Evolutionary conservation across 1,284 basidiomycete species (phyloP).

Genomic region (Phlebopus sp.): DNA sequence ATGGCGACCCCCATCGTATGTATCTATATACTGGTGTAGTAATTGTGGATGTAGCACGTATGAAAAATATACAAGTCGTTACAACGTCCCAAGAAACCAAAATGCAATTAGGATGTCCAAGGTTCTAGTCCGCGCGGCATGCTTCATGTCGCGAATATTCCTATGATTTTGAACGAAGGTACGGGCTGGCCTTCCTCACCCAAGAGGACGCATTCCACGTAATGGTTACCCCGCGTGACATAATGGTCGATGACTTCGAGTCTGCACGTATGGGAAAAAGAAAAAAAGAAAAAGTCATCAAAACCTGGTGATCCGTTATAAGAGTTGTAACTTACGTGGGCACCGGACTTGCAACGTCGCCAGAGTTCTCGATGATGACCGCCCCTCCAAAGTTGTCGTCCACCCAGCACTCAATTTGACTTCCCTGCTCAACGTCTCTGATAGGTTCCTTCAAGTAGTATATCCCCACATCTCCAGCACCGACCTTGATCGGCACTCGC

Average conservation of each 20-base stretch:
- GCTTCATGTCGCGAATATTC: constrained; percentile 68
- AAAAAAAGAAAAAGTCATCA: constrained; percentile 1
- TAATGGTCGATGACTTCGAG: constrained; percentile 76
- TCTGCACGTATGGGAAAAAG: constrained; percentile 35
- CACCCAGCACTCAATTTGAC: constrained; percentile 80
- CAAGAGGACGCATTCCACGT: constrained; percentile 76
- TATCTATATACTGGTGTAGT: constrained; percentile 26
- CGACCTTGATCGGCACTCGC: constrained; percentile 71
- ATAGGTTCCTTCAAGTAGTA: constrained; percentile 72
- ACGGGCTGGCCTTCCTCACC: constrained; percentile 78
- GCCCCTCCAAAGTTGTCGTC: constrained; percentile 72
- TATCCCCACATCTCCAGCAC: constrained; percentile 76
- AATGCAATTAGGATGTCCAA: too few relatives aligned
- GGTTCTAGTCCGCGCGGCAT: neutral
- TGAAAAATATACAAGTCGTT: neutral
- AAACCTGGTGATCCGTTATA: constrained; percentile 1
- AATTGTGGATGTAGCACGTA: neutral
- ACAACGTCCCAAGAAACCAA: too few relatives aligned
- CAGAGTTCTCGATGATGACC: constrained; percentile 62
- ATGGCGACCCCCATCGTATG: too few relatives aligned
- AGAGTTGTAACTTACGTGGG: constrained; percentile 50
- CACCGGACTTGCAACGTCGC: constrained; percentile 44
- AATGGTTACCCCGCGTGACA: constrained; percentile 79
- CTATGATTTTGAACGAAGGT: constrained; percentile 81
- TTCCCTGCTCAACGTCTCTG: constrained; percentile 52